Percentiles rank a stretch among this genome's conserved stretches.
Conservation (phyloP, 148 eudicot species). For the Linanthus parryae region DNA sequence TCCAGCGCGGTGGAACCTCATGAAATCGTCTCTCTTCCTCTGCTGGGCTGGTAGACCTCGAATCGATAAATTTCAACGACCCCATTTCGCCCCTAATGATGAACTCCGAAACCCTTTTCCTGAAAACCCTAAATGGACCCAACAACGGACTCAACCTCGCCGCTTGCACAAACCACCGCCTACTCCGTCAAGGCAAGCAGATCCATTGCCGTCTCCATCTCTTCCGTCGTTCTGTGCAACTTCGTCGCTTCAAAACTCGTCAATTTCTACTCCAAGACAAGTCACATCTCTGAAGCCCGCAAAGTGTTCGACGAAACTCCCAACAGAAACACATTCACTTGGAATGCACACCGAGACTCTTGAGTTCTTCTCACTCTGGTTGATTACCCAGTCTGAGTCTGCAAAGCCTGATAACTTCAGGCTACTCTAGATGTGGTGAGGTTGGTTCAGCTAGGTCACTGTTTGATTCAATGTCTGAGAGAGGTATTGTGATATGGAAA, state of each 20-base stretch:
- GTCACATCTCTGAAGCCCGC: conserved; percentile 28
- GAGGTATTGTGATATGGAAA: conserved; percentile 64
- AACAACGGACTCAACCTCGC: conserved; percentile 27
- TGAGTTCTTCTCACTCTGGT: no score
- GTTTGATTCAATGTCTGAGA: conserved; percentile 39
- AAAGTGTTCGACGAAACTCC: conserved; percentile 62
- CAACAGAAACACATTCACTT: conserved; percentile 38
- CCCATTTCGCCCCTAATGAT: no score
- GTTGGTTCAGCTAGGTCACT: conserved; percentile 37
- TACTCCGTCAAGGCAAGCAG: conserved; percentile 39
- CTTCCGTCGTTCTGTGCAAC: conserved; percentile 19
- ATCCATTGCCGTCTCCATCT: conserved; percentile 48
- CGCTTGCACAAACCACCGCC: conserved; percentile 42
- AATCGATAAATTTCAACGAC: no score
- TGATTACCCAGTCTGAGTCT: no score
- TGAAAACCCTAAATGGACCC: conserved; percentile 12
- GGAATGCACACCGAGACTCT: conserved; percentile 36
- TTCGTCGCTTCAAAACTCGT: conserved; percentile 55
- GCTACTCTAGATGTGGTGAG: conserved; percentile 52
- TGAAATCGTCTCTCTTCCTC: no score
- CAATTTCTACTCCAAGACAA: conserved; percentile 35
- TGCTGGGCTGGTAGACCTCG: no score
- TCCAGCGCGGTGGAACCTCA: no score
- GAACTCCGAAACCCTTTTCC: not conserved
- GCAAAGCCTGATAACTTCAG: conserved; percentile 44